Evolutionary conservation across 148 eudicot species (phyloP).

Genomic region (Limonium bicolor): DNA sequence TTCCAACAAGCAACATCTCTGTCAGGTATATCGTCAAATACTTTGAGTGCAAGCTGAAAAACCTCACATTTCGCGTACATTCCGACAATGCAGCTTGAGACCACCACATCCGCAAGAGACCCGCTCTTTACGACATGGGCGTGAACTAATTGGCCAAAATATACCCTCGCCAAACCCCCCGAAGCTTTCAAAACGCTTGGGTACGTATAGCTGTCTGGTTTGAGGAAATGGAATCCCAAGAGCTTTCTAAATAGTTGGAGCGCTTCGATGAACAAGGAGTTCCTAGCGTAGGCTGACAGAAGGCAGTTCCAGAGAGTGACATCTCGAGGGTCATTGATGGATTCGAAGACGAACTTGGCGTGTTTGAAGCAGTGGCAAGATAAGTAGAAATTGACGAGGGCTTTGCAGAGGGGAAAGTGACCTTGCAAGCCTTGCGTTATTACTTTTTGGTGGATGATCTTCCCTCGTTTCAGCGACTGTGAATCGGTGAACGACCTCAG

Average conservation of each 20-base stretch:
- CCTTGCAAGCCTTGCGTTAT: slow-evolving; percentile 19
- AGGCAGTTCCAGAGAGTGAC: slow-evolving; percentile 24
- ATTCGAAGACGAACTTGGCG: slow-evolving; percentile 15
- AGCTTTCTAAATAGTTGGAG: slow-evolving; percentile 13
- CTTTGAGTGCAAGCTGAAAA: slow-evolving; percentile 12
- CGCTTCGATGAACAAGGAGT: slow-evolving; percentile 15
- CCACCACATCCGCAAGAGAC: slow-evolving; percentile 19
- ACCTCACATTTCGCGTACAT: slow-evolving; percentile 22
- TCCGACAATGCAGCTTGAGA: slow-evolving; percentile 13
- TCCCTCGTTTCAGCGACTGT: slow-evolving; percentile 10
- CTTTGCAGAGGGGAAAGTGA: slow-evolving; percentile 17
- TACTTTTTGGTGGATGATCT: slow-evolving; percentile 19
- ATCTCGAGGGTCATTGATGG: slow-evolving; percentile 12
- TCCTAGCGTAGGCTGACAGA: slow-evolving; percentile 19
- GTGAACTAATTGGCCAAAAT: slow-evolving; percentile 18
- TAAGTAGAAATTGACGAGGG: slow-evolving; percentile 21
- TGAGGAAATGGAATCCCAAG: slow-evolving; percentile 11
- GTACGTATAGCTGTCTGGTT: slow-evolving; percentile 23
- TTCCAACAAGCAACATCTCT: slow-evolving; percentile 29
- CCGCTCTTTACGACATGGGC: slow-evolving; percentile 18
- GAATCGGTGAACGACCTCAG: slow-evolving; percentile 9
- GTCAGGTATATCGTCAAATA: slow-evolving; percentile 32
- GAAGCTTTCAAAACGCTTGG: slow-evolving; percentile 27
- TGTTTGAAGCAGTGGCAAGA: slow-evolving; percentile 13
- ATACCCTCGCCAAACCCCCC: slow-evolving; percentile 13